Conservation (phyloP, 305 asterid genomes). For the Plantago coronopus region DNA sequence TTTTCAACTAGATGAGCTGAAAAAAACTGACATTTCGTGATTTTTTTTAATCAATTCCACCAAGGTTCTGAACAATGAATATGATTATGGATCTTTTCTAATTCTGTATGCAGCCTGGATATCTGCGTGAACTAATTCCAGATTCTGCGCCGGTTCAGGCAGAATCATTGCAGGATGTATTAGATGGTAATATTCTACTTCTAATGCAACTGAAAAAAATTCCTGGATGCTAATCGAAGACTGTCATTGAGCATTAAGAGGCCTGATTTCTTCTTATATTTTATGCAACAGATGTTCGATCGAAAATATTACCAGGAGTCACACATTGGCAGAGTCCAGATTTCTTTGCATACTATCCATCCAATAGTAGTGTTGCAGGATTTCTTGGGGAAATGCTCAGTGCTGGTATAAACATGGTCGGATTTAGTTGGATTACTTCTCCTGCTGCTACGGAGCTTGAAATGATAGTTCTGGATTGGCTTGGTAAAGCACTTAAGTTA, state of each 20-base stretch:
- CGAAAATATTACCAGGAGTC: conserved; percentile 85
- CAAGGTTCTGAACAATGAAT: not conserved
- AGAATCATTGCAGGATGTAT: conserved; percentile 61
- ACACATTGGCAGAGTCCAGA: conserved; percentile 98
- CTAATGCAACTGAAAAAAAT: conserved; percentile 1
- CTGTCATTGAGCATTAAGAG: too few species aligned
- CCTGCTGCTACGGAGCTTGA: conserved; percentile 99
- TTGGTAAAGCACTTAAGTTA: conserved; percentile 74
- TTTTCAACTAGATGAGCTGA: too few species aligned
- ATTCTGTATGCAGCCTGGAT: conserved; percentile 69
- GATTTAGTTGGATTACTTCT: conserved; percentile 94
- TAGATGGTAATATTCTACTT: conserved; percentile 50
- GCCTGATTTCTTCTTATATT: not conserved
- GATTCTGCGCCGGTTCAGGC: conserved; percentile 73
- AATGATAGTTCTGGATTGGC: conserved; percentile 89
- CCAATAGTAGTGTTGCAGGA: conserved; percentile 87
- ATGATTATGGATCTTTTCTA: conserved; percentile 14
- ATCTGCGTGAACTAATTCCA: conserved; percentile 78
- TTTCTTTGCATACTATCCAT: conserved; percentile 75
- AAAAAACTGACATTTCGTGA: not conserved
- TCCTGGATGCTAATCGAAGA: not conserved
- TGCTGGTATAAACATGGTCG: conserved; percentile 90
- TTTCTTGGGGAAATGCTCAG: conserved; percentile 96
- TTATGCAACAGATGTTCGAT: conserved; percentile 53
- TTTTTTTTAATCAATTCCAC: not conserved